Evolutionary conservation across 1,139 yeast genomes (phyloP), one percentile per base, ranked within the genome.

Genomic region (Candida glucosophila): DNA sequence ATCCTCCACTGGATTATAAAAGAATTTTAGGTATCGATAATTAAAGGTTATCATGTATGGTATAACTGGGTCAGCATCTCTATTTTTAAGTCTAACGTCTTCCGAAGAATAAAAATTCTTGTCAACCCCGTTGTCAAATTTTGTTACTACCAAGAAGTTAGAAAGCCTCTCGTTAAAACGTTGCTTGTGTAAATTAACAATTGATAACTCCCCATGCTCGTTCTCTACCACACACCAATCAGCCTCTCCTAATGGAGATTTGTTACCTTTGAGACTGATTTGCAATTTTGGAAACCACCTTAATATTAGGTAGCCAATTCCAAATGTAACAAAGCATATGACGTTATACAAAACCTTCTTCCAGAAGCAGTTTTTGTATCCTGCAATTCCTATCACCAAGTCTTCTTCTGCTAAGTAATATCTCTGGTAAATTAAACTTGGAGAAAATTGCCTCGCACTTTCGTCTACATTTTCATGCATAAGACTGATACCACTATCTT

Each of bases 321-420:
- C 98, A 3, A 73, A 46, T 0, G 96, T 75, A 5, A 56, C 22
- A 1, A 71, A 33, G 37, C 88, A 79, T 3, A 81, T 32, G 0
- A 68, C 9, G 32, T 70, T 67, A 47, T 79, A 86, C 0, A 69
- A 15, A 0, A 56, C 23, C 5, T 54, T 44, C 31, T 75, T 73
- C 38, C 64, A 32, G 27, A 47, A 47, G 14, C 77, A 70, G 13
- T 77, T 70, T 29, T 55, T 57, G 49, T 82, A 90, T 3, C 97
- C 98, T 0, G 96, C 97, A 37, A 90, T 80, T 34, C 94, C 95
- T 32, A 92, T 71, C 12, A 88, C 90, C 44, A 90, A 59, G 55
- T 90, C 99, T 46, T 90, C 98, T 49, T 92, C 97, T 0, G 95
- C 90, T 35, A 92, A 72, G 49, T 90, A 90, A 48, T 81, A 85